Base-by-base conservation (phyloP, 2,329 filamentous ascomycete genomes). In the Leptographium wingfieldii region DNA sequence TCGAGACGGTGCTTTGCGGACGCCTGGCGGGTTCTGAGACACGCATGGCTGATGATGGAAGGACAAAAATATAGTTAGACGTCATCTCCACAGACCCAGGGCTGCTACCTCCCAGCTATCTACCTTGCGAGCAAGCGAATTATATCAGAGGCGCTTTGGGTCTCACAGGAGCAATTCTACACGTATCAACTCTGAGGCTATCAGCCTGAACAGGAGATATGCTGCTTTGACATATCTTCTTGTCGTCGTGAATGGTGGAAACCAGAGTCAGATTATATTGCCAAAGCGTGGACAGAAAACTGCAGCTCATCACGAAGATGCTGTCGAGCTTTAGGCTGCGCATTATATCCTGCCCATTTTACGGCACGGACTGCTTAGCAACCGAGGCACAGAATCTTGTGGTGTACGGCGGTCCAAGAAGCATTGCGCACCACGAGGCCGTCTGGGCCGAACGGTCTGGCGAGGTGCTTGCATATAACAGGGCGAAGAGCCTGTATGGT, bases 191-290 rank as follows among this genome's bases (percentile, higher is more conserved):
- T 29, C 56, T 2, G 61, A 59, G 27, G n/a, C 29, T 33, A 35
- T 52, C 61, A 66, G 33, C 58, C 69, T 70, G 16, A 73, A 79
- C 51, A 81, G 78, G 79, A 74, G 76, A 1, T 72, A 78, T 53
- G 77, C 76, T 1, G 70, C 75, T 0, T 68, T 78, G 1, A 72
- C 74, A 9, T 80, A 80, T 61, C 72, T 81, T 14, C 68, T 72
- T 14, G 74, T 79, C 4, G 76, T 80, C 25, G 70, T 79, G 3
- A 74, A 72, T 1, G 79, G 78, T 81, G 77, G 78, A 77, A 79
- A 62, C 77, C 77, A 0, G 71, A 56, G 38, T 59, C 52, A 2
- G 38, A 58, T 10, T 27, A 25, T 16, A 56, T 63, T 62, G 65
- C 38, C 58, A 61, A 2, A 65, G 63, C 12, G 66, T 67, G 2